Conservation (phyloP, 2,329 filamentous ascomycete species). For the Chrysoporthe cubensis region DNA sequence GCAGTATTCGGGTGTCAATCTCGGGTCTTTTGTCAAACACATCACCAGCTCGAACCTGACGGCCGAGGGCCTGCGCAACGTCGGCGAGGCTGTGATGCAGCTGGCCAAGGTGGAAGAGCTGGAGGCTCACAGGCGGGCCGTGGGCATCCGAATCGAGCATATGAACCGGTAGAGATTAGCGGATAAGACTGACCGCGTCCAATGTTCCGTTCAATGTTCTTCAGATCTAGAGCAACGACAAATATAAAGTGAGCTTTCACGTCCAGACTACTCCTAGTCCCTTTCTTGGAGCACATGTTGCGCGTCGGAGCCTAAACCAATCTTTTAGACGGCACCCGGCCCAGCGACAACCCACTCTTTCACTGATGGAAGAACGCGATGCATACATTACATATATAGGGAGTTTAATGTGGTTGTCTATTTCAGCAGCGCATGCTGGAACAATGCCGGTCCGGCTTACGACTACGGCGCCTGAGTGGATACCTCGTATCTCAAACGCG, state of each 20-base stretch:
- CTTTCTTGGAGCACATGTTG: neutral
- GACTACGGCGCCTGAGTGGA: neutral
- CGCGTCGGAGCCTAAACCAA: neutral
- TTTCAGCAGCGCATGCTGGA: neutral
- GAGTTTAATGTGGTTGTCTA: neutral
- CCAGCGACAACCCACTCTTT: neutral
- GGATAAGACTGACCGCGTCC: neutral
- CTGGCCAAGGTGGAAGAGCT: slow-evolving; percentile 92
- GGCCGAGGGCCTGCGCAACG: slow-evolving; percentile 79
- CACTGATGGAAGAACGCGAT: too few species aligned
- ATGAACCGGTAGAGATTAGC: slow-evolving; percentile 4
- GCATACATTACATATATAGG: neutral
- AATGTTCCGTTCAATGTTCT: neutral
- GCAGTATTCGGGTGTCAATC: slow-evolving; percentile 97
- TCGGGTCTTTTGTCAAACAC: slow-evolving; percentile 95
- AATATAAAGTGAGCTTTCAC: neutral
- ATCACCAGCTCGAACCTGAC: slow-evolving; percentile 94
- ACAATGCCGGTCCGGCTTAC: neutral
- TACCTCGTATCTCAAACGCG: neutral
- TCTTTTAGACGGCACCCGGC: neutral
- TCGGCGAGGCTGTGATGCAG: slow-evolving; percentile 90
- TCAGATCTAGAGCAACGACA: neutral
- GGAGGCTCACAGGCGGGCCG: slow-evolving; percentile 88
- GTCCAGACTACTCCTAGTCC: neutral
- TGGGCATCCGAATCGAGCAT: slow-evolving; percentile 75